Conservation (phyloP, 208 protist genomes). For the Trypanosoma theileri region DNA sequence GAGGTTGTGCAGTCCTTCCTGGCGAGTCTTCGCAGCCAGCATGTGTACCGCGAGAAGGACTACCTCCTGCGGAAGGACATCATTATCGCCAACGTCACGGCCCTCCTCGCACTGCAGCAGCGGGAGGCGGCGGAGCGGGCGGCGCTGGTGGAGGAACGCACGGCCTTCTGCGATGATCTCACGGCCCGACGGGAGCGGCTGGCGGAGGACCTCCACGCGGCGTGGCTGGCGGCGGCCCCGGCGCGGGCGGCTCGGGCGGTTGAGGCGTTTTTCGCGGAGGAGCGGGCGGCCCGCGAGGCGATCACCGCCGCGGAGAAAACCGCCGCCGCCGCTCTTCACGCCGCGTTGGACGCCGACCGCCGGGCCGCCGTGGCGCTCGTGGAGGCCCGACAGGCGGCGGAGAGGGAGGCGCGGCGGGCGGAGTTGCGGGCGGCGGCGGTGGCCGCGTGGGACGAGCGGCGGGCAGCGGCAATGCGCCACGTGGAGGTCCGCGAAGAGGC, state of each 20-base stretch:
- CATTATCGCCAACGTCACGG: slow-evolving; percentile 18
- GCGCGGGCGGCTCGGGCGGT: not conserved
- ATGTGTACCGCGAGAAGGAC: slow-evolving; percentile 18
- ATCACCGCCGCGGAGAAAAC: no score
- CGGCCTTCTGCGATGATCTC: slow-evolving; percentile 7
- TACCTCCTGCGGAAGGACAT: slow-evolving; percentile 15
- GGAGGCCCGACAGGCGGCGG: not conserved
- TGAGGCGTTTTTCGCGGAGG: not conserved
- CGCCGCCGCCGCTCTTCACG: no score
- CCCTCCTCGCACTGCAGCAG: slow-evolving; percentile 17
- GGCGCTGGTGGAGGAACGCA: slow-evolving; percentile 8
- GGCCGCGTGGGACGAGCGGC: slow-evolving; percentile 2
- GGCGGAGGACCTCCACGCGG: slow-evolving; percentile 15
- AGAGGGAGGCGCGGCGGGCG: slow-evolving; percentile 2
- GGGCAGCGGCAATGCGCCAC: not conserved
- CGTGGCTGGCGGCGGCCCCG: slow-evolving; percentile 13
- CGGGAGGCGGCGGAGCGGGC: slow-evolving; percentile 8
- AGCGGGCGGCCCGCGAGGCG: slow-evolving; percentile 4
- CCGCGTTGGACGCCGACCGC: not conserved
- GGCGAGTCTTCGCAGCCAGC: not conserved
- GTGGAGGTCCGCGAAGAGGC: slow-evolving; percentile 5
- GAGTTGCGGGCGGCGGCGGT: slow-evolving; percentile 3
- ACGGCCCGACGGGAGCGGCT: slow-evolving; percentile 7
- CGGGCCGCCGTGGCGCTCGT: not conserved
- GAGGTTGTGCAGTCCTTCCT: slow-evolving; percentile 18